Conservation (phyloP, 306 rosid species). For the Luffa acutangula region DNA sequence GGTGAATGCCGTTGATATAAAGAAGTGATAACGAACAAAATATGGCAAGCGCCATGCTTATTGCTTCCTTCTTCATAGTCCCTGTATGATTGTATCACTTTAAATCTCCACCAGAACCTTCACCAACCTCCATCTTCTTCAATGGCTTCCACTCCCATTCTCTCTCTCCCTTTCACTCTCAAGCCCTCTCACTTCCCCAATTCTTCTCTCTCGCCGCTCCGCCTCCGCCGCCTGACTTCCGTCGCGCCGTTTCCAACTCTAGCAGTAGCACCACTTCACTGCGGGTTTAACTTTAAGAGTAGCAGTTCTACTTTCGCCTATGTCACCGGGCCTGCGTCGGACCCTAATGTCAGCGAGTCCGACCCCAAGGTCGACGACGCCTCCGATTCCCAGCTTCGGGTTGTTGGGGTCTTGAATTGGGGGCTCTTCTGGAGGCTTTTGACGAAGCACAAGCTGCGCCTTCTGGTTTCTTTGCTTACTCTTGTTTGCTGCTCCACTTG, state of each 20-base stretch:
- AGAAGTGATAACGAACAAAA: too few species aligned
- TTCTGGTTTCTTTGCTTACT: constrained; percentile 33
- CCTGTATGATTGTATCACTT: not conserved
- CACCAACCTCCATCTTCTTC: not conserved
- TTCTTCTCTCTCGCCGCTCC: constrained; percentile 7
- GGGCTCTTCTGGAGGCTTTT: constrained; percentile 51
- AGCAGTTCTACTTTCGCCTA: constrained; percentile 33
- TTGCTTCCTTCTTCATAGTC: too few species aligned
- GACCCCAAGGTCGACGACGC: constrained; percentile 29
- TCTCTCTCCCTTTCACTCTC: constrained; percentile 15
- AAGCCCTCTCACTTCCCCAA: constrained; percentile 8
- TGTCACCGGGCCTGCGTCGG: constrained; percentile 71
- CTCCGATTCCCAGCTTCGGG: constrained; percentile 14
- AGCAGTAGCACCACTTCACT: not conserved
- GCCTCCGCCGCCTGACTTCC: not conserved
- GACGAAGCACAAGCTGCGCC: constrained; percentile 46
- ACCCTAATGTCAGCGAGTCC: constrained; percentile 40
- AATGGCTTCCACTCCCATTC: constrained; percentile 35
- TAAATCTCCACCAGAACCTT: not conserved
- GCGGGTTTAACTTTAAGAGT: not conserved
- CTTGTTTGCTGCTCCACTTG: constrained; percentile 65
- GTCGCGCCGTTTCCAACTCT: constrained; percentile 16
- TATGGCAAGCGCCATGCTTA: too few species aligned
- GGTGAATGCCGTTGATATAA: too few species aligned
- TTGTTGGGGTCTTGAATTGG: constrained; percentile 32